Base-by-base conservation (phyloP, 306 rosid species). In the Fragaria nilgerrensis region DNA sequence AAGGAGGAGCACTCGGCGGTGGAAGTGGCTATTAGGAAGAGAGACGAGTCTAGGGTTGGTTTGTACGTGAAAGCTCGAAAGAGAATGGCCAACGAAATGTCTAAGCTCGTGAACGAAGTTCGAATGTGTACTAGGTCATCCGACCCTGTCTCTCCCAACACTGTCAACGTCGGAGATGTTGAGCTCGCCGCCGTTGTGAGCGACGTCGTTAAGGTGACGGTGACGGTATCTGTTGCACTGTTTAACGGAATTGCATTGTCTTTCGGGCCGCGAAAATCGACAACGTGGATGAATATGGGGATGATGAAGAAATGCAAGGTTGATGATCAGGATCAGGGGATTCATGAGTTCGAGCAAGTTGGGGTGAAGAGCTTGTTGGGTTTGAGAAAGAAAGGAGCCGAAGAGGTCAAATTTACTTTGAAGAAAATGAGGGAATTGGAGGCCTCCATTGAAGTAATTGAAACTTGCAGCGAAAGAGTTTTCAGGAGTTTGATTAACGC, bases 341-440 rank as follows among this genome's bases (percentile, higher is more conserved):
- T 91, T 64, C 74, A 80, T 49, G 97, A 93, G 50, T 82, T 89
- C 45, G 65, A 71, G 23, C 74, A 55, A 5, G 66, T 72, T 19
- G 88, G 41, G 22, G 61, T 37, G 25, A 85, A 78, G 62, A 66
- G 67, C 5, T 13, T 84, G 80, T 34, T 74, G 77, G 84, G 82
- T 71, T 45, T 88, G 84, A 88, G 74, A 23, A 92, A 84, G 81
- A 90, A 81, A 56, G 86, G 89, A 11, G 92, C 81, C 0, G 88
- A 88, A 56, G 97, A 94, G 25, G 86, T 87, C 39, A 87, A 84
- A 20, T 69, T 11, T 27, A 74, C 68, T 29, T 65, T 87, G 86
- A 92, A 90, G 86, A 94, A 77, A 61, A 92, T 89, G 98, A 49
- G 86, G 45, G 90, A 81, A 47, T 44, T 89, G 76, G 97, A 92